Evolutionary conservation across 768 basidiomycete species (phyloP).

Genomic region (Psilocybe tampanensis): DNA sequence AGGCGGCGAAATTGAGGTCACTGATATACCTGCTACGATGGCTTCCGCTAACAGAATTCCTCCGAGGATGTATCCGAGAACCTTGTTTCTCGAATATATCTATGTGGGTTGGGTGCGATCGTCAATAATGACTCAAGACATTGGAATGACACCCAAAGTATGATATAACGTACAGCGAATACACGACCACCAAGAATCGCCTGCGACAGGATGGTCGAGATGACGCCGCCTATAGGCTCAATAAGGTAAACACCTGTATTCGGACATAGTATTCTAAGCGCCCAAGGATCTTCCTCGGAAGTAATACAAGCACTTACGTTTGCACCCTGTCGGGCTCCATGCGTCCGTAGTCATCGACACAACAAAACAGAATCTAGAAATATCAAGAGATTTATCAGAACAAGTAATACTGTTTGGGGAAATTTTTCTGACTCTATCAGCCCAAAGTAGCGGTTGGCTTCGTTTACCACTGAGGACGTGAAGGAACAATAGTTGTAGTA

Average conservation of each 20-base stretch:
- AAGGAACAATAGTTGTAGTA: not conserved
- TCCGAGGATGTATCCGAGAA: slow-evolving; percentile 13
- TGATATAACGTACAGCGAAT: slow-evolving; percentile 19
- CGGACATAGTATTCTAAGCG: not conserved
- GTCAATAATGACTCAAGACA: no score
- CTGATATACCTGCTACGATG: slow-evolving; percentile 16
- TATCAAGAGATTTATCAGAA: not conserved
- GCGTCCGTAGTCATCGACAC: slow-evolving; percentile 18
- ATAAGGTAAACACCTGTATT: slow-evolving; percentile 11
- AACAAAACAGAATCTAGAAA: slow-evolving; percentile 6
- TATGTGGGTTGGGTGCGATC: no score
- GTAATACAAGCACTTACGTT: slow-evolving; percentile 10
- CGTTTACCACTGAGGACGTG: not conserved
- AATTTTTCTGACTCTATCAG: slow-evolving; percentile 15
- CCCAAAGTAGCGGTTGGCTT: slow-evolving; percentile 24
- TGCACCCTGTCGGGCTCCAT: slow-evolving; percentile 15
- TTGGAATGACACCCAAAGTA: no score
- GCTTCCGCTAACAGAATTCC: slow-evolving; percentile 15
- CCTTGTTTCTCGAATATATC: slow-evolving; percentile 19
- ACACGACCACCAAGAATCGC: slow-evolving; percentile 26
- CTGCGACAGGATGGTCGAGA: slow-evolving; percentile 27
- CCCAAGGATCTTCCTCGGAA: not conserved
- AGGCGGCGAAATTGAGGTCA: slow-evolving; percentile 18
- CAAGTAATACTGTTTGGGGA: not conserved
- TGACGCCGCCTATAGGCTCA: slow-evolving; percentile 24